Conservation (phyloP, 768 basidiomycete genomes). For the Rhizopogon salebrosus region DNA sequence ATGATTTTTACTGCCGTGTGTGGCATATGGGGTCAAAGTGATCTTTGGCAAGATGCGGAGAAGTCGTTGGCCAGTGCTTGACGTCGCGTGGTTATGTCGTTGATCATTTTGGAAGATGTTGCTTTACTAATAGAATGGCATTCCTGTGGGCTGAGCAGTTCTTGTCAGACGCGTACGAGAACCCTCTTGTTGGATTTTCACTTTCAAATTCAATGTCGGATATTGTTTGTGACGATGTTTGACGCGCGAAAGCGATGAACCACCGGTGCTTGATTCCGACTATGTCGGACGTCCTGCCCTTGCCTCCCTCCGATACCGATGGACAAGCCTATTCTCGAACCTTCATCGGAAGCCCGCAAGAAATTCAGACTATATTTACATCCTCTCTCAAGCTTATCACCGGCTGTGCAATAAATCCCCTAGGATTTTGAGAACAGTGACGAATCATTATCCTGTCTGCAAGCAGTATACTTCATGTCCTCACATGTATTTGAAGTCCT, state of each 20-base stretch:
- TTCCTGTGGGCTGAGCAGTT: neutral
- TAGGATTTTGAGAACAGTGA: neutral
- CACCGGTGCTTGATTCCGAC: neutral
- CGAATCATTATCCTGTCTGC: neutral
- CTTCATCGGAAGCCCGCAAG: neutral
- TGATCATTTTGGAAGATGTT: neutral
- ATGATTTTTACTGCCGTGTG: conserved; percentile 61
- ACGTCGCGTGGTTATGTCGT: neutral
- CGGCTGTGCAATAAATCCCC: neutral
- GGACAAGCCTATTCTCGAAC: neutral
- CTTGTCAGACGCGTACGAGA: neutral
- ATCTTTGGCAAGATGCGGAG: conserved; percentile 77
- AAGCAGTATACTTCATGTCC: neutral
- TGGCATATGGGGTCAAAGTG: conserved; percentile 72
- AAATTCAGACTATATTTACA: neutral
- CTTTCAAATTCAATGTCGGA: neutral
- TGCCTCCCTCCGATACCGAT: neutral
- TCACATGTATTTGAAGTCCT: neutral
- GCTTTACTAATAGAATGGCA: neutral
- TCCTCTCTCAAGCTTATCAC: neutral
- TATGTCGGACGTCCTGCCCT: neutral
- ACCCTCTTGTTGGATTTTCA: neutral
- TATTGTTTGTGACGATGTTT: neutral
- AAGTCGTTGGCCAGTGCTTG: conserved; percentile 31
- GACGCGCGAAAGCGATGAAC: neutral